A percentile compares a stretch with the other conserved stretches of the same genome.
Conservation (phyloP, 371 early-diverging fungal genomes). For the Amoeboaphelidium occidentale region DNA sequence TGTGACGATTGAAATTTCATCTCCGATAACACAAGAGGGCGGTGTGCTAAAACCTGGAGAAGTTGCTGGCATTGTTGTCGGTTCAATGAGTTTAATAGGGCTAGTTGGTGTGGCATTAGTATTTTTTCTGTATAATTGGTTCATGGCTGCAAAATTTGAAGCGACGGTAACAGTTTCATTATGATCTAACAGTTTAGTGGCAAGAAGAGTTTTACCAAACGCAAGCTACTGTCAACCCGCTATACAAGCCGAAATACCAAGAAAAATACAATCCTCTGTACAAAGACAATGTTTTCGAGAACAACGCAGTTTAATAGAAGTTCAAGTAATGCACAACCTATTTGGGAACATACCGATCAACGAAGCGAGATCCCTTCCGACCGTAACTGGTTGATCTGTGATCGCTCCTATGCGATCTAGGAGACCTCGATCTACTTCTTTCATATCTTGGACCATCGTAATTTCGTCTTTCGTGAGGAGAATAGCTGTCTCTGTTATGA, state of each 20-base stretch:
- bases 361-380: too few species aligned
- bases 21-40: not conserved
- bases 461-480: too few species aligned
- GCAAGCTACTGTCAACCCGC: constrained; percentile 4
- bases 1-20: not conserved
- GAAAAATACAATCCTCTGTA: constrained; percentile 5
- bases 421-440: too few species aligned
- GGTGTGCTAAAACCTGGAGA: not conserved
- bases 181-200: not conserved
- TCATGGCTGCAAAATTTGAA: constrained; percentile 3
- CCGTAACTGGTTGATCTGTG: too few species aligned
- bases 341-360: too few species aligned
- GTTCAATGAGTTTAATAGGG: not conserved
- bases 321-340: too few species aligned
- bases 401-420: too few species aligned
- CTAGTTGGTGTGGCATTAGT: not conserved
- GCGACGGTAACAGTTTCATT: constrained; percentile 1
- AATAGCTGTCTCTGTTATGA: too few species aligned
- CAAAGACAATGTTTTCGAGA: too few species aligned
- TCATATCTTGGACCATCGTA: too few species aligned
- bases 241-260: constrained; percentile 1
- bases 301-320: too few species aligned
- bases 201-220: constrained; percentile 2
- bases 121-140: constrained; percentile 1
- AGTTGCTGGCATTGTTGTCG: constrained; percentile 2